Conservation (phyloP, 352 stramenopile genomes). For the Phytophthora podocarpi region DNA sequence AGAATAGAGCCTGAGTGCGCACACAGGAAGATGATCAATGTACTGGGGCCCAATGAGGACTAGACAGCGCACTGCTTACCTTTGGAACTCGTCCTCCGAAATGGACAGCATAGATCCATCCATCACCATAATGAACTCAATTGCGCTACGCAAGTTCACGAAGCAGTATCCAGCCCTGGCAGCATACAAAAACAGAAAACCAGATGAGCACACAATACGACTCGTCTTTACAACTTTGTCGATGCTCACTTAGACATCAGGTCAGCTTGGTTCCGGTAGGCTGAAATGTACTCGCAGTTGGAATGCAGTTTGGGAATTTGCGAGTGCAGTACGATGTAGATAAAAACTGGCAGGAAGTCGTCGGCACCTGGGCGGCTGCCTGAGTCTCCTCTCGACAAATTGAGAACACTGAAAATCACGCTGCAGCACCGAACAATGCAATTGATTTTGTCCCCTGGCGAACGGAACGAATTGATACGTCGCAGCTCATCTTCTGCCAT, state of each 20-base stretch:
- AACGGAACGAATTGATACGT: conserved; percentile 87
- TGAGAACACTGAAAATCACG: conserved; percentile 91
- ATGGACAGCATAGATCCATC: conserved; percentile 87
- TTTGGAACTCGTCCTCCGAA: conserved; percentile 76
- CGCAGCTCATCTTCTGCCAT: conserved; percentile 90
- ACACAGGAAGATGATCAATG: neutral
- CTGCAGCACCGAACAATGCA: conserved; percentile 89
- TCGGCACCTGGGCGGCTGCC: conserved; percentile 78
- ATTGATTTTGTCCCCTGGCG: conserved; percentile 91
- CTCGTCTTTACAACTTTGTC: neutral
- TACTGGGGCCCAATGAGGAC: neutral
- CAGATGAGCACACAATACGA: conserved; percentile 3
- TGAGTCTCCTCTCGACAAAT: conserved; percentile 72
- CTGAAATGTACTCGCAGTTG: conserved; percentile 92
- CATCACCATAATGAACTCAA: conserved; percentile 91
- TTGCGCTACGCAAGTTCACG: conserved; percentile 89
- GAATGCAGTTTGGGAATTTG: conserved; percentile 87
- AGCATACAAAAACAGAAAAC: conserved; percentile 1
- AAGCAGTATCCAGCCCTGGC: conserved; percentile 90
- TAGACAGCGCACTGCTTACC: conserved; percentile 29
- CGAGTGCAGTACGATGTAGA: conserved; percentile 92
- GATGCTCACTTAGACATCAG: conserved; percentile 88
- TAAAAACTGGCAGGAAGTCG: conserved; percentile 93
- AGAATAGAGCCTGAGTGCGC: conserved; percentile 36
- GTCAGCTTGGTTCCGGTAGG: conserved; percentile 86